A percentile compares a stretch with the other conserved stretches of the same genome.
phyloP scores from a whole-genome alignment of 2,329 filamentous ascomycete genomes.

The Neospermospora avenae region DNA sequence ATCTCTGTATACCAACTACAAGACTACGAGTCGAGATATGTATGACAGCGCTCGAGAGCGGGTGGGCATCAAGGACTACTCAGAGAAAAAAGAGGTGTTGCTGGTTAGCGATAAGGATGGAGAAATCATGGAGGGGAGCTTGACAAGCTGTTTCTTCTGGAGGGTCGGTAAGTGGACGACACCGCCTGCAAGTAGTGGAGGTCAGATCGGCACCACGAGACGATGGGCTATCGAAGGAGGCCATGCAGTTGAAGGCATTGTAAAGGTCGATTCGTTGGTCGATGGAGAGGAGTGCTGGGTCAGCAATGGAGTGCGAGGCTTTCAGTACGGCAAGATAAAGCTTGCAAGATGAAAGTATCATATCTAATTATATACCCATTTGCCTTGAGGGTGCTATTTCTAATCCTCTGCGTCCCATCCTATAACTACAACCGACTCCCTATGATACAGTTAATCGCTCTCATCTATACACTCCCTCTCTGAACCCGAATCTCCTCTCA shows the following conservation, averaged over 20 bases:
- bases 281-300: constrained; percentile 82
- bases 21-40: constrained; percentile 71
- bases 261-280: constrained; percentile 57
- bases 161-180: constrained; percentile 74
- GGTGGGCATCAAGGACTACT: constrained; percentile 47
- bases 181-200: constrained; percentile 71
- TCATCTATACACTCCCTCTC: background rate
- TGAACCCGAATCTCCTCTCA: background rate
- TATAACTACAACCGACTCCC: constrained; percentile 2
- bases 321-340: constrained; percentile 49
- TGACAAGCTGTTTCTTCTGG: constrained; percentile 80
- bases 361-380: background rate
- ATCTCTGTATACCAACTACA: constrained; percentile 74
- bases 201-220: constrained; percentile 78
- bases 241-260: constrained; percentile 57
- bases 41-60: constrained; percentile 70
- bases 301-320: constrained; percentile 84
- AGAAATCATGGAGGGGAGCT: constrained; percentile 80
- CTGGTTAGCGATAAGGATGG: constrained; percentile 59
- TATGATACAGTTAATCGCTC: constrained; percentile 3
- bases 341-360: background rate
- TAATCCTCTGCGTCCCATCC: background rate
- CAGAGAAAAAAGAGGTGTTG: constrained; percentile 67
- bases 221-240: constrained; percentile 73
- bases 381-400: background rate